Evolutionary conservation across 1,284 basidiomycete species (phyloP).

Genomic region (Nidula niveotomentosa): DNA sequence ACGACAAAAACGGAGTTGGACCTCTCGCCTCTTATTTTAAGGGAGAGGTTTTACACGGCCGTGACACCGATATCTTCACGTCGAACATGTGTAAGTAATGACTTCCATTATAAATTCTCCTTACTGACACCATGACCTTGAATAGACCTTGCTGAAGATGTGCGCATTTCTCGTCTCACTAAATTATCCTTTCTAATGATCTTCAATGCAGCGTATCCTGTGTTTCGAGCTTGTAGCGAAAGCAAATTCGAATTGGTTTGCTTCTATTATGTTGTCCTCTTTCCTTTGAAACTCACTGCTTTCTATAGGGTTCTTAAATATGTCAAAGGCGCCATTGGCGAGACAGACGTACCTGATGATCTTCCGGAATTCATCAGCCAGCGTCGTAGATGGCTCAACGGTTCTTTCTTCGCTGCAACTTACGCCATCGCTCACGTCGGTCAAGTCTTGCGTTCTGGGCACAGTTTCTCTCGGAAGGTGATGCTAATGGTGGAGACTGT

Average conservation of each 20-base stretch:
- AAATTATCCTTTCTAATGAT: too few species aligned
- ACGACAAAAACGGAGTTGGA: conserved; percentile 81
- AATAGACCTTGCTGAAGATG: conserved; percentile 90
- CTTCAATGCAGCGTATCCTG: conserved; percentile 62
- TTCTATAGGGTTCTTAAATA: conserved; percentile 67
- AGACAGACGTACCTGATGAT: conserved; percentile 77
- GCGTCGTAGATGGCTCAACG: conserved; percentile 89
- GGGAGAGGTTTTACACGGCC: conserved; percentile 86
- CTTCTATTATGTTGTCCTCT: not conserved
- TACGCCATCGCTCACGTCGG: conserved; percentile 83
- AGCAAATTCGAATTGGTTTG: conserved; percentile 66
- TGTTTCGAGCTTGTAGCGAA: conserved; percentile 99
- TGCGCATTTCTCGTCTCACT: too few species aligned
- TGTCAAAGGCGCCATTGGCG: conserved; percentile 88
- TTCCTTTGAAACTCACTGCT: conserved; percentile 6
- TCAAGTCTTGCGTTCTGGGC: conserved; percentile 85
- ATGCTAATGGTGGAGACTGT: conserved; percentile 79
- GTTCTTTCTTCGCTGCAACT: conserved; percentile 94
- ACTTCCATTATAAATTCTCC: conserved; percentile 4
- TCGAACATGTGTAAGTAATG: conserved; percentile 23
- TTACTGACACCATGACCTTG: conserved; percentile 48
- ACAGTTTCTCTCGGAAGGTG: conserved; percentile 77
- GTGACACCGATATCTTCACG: conserved; percentile 70
- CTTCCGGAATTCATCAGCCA: conserved; percentile 96
- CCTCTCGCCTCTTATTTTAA: conserved; percentile 92